Conservation (phyloP, 139 green algal genomes). For the Picochlorum sp. region DNA sequence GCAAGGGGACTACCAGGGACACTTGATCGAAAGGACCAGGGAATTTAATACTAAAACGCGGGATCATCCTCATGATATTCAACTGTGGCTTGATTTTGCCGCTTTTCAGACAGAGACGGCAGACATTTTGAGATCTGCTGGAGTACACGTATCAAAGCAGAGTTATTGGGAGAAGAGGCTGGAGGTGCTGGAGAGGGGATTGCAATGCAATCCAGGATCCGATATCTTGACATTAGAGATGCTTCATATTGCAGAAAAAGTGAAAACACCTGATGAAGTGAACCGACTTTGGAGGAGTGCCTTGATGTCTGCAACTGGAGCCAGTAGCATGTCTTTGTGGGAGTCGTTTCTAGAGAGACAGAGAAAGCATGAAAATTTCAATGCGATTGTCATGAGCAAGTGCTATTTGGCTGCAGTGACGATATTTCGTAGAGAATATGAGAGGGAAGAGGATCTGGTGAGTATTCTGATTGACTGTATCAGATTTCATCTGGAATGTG, state of each 20-base stretch:
- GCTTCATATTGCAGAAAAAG: slow-evolving; percentile 28
- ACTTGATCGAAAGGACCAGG: slow-evolving; percentile 31
- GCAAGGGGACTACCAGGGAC: too few relatives aligned
- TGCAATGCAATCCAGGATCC: slow-evolving; percentile 55
- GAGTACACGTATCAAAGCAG: slow-evolving; percentile 21
- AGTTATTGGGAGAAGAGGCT: slow-evolving; percentile 66
- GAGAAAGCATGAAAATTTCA: too few relatives aligned
- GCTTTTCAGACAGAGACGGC: slow-evolving; percentile 53
- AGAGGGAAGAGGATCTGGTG: too few relatives aligned
- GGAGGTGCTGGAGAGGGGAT: slow-evolving; percentile 51
- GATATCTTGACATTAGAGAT: slow-evolving; percentile 59
- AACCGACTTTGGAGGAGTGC: slow-evolving; percentile 37
- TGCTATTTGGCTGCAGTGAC: too few relatives aligned
- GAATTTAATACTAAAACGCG: slow-evolving; percentile 65
- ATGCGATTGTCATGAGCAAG: too few relatives aligned
- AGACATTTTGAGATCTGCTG: slow-evolving; percentile 18
- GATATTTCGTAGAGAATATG: too few relatives aligned
- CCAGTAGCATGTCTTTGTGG: too few relatives aligned
- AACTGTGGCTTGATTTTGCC: slow-evolving; percentile 78
- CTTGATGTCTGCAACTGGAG: slow-evolving; percentile 18
- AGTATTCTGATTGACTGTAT: too few relatives aligned
- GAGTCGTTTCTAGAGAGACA: too few relatives aligned
- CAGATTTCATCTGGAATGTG: too few relatives aligned
- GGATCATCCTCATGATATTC: slow-evolving; percentile 46
- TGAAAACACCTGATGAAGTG: slow-evolving; percentile 18